phyloP scores from a whole-genome alignment of 495 filamentous ascomycete genomes.

The Mytilinidion resinicola region DNA sequence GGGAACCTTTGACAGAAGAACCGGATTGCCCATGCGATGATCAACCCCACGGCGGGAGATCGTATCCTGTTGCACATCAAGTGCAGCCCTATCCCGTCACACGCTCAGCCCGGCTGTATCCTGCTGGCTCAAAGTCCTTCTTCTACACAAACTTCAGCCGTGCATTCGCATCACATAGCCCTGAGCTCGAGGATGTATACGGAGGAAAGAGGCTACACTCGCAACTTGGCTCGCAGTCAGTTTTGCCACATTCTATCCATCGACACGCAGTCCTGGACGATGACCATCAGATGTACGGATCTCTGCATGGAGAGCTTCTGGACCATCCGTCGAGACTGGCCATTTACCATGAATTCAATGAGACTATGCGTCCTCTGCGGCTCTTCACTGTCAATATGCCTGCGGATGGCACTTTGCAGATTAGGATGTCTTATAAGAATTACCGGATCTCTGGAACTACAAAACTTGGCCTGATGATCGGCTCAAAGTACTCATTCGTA shows the following conservation, averaged over 20 bases:
- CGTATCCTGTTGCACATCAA: no score
- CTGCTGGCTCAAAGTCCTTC: constrained; percentile 33
- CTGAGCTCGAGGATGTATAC: neutral
- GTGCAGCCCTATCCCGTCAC: constrained; percentile 13
- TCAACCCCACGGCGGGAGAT: constrained; percentile 1
- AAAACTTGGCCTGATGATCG: no score
- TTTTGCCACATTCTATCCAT: constrained; percentile 16
- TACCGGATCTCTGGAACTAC: neutral
- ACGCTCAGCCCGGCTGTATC: constrained; percentile 16
- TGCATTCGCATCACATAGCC: constrained; percentile 25
- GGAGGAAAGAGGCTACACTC: constrained; percentile 10
- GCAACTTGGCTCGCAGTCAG: constrained; percentile 25
- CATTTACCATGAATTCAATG: neutral
- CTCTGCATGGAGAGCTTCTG: constrained; percentile 13
- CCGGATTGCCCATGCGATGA: constrained; percentile 25
- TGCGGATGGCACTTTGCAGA: constrained; percentile 14
- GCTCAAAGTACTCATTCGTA: no score
- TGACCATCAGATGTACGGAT: neutral
- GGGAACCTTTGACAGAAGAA: constrained; percentile 22
- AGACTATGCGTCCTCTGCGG: neutral
- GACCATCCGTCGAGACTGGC: constrained; percentile 7
- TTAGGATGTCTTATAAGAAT: neutral
- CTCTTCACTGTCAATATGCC: constrained; percentile 27
- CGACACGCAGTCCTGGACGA: neutral
- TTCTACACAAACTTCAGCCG: constrained; percentile 41